phyloP scores from a whole-genome alignment of 2,329 filamentous ascomycete species.

The Drechslera avenae region DNA sequence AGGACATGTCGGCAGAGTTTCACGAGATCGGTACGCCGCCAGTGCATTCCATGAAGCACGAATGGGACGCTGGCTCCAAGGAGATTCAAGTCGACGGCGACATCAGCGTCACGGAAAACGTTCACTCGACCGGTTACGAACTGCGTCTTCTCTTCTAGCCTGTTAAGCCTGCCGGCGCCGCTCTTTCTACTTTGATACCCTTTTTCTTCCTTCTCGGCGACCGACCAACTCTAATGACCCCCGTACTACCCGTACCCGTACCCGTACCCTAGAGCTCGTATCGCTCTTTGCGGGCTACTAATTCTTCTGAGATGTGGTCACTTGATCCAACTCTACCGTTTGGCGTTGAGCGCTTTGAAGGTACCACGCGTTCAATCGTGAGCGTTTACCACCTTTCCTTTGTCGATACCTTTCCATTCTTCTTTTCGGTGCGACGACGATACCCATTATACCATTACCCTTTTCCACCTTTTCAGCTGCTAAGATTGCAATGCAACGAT shows the following conservation, averaged over 20 bases:
- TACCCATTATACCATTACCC: conserved; percentile 46
- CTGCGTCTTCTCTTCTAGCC: conserved; percentile 55
- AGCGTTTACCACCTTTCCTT: conserved; percentile 23
- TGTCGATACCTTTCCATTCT: conserved; percentile 24
- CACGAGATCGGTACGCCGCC: conserved; percentile 63
- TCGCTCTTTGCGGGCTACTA: conserved; percentile 17
- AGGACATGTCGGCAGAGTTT: conserved; percentile 80
- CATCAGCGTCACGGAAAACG: conserved; percentile 50
- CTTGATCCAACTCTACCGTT: conserved; percentile 14
- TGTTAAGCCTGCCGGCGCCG: conserved; percentile 6
- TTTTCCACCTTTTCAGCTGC: conserved; percentile 28
- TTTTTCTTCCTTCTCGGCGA: conserved; percentile 22
- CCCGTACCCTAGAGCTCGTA: conserved; percentile 30
- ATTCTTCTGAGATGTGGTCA: conserved; percentile 19
- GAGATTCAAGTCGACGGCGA: conserved; percentile 58
- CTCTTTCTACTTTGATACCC: conserved; percentile 15
- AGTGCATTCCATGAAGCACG: conserved; percentile 55
- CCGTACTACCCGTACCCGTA: no score
- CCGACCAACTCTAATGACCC: conserved; percentile 38
- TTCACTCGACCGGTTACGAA: conserved; percentile 55
- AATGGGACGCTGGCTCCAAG: conserved; percentile 57
- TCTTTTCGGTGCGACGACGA: conserved; percentile 39
- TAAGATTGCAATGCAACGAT: conserved; percentile 33
- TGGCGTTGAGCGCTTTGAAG: conserved; percentile 33
- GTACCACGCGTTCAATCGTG: conserved; percentile 35